Evolutionary conservation across 345 rosid species (phyloP).

Genomic region (Acer yangbiense): DNA sequence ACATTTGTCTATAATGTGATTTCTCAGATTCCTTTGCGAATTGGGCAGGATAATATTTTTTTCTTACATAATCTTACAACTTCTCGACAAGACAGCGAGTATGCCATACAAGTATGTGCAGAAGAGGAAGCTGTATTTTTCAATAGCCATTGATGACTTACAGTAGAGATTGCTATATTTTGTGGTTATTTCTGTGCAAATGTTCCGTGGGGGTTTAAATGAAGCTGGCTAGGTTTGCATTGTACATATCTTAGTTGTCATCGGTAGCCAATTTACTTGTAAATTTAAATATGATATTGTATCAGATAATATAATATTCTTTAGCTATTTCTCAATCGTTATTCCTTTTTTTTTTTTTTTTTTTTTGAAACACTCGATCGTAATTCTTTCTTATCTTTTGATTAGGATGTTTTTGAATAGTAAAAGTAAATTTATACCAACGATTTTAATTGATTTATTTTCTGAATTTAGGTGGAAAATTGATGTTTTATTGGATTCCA

Average conservation of each 20-base stretch:
- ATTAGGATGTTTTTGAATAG: neutral
- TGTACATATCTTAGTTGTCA: conserved; percentile 26
- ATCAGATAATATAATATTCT: too few species aligned
- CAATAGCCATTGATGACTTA: neutral
- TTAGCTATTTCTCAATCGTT: too few species aligned
- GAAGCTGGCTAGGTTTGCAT: conserved; percentile 25
- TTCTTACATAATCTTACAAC: conserved; percentile 9
- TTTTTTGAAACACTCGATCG: neutral
- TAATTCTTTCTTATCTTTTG: neutral
- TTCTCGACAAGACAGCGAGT: conserved; percentile 9
- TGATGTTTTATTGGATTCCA: too few species aligned
- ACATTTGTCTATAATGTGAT: neutral
- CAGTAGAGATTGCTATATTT: neutral
- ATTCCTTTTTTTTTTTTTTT: too few species aligned
- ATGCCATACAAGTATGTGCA: conserved; percentile 4
- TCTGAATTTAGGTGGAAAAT: too few species aligned
- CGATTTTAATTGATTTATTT: too few species aligned
- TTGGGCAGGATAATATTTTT: conserved; percentile 20
- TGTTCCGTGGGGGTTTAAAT: conserved; percentile 7
- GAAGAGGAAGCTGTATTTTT: conserved; percentile 1
- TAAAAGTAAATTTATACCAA: too few species aligned
- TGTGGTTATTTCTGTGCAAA: conserved; percentile 10
- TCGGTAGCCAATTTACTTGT: conserved; percentile 26
- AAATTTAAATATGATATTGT: conserved; percentile 12
- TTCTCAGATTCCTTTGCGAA: neutral